Evolutionary conservation across 2,329 filamentous ascomycete species (phyloP), one percentile per base, ranked within the genome.

Genomic region (Emmonsiellopsis sp.): DNA sequence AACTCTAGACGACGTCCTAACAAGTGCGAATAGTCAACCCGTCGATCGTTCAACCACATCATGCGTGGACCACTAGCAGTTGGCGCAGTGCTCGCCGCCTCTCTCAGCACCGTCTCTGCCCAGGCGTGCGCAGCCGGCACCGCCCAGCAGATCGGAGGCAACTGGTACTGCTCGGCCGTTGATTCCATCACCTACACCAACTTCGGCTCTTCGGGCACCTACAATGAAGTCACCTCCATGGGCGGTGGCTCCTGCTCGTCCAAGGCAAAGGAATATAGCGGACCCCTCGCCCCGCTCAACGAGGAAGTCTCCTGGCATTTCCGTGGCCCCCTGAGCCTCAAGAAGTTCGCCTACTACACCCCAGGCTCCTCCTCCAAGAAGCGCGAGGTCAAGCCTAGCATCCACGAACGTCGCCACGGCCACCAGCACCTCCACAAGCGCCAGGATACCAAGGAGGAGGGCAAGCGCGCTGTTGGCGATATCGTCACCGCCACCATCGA

Each of bases 261-360:
- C 57, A 66, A 74, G 39, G 69, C 75, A 13, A 71, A 77, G 55
- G 54, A 66, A 0, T 89, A 83, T 63, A 74, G 69, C 9, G 85
- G 86, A 11, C 73, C 78, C 42, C 71, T 88, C 50, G 79, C 84
- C 32, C 86, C 87, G 6, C 75, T 88, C 36, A 77, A 86, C 56
- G 82, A 86, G 65, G 85, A 86, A 71, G 74, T 90, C 33, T 87
- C 85, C 1, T 68, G 88, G 57, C 84, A 88, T 65, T 76, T 90
- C 63, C 83, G 86, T 60, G 87, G 87, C 2, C 86, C 87, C 1
- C 67, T 87, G 60, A 71, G 78, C 40, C 65, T 91, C 34, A 82
- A 81, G 63, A 78, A 87, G 59, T 75, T 89, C 52, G 87, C 85
- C 9, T 82, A 83, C 52, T 91, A 89, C 68, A 77, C 74, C 45